These are phyloP conservation scores for Boletus vinaceobasis DNA, from an alignment of 768 basidiomycete species.

Conservation along the genomic window DNA sequence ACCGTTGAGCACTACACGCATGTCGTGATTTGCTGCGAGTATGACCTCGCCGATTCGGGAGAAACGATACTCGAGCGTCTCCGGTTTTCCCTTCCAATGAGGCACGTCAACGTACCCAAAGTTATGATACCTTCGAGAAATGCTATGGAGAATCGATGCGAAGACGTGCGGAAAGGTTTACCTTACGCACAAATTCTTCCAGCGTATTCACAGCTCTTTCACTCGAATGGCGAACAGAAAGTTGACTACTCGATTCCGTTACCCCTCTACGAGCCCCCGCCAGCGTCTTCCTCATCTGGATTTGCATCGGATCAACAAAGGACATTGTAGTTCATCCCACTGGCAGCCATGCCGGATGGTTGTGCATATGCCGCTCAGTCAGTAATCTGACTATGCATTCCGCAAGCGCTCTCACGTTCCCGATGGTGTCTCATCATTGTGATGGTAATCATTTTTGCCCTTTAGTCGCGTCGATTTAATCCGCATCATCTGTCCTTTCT, in stretches of 20 bases:
- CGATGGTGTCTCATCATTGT: slow-evolving; percentile 1
- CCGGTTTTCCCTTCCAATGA: slow-evolving; percentile 46
- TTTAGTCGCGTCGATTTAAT: slow-evolving; percentile 8
- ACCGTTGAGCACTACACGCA: slow-evolving; percentile 51
- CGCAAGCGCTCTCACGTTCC: not conserved
- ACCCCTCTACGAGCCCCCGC: slow-evolving; percentile 56
- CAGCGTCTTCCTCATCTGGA: slow-evolving; percentile 2
- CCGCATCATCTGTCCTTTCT: slow-evolving; percentile 9
- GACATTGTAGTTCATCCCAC: slow-evolving; percentile 1
- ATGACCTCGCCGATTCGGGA: slow-evolving; percentile 42
- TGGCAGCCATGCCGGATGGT: not conserved
- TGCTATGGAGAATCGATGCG: not conserved
- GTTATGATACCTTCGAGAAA: not conserved
- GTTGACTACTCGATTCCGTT: slow-evolving; percentile 62
- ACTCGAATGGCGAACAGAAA: slow-evolving; percentile 69
- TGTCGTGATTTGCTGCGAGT: slow-evolving; percentile 55
- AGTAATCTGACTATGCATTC: not conserved
- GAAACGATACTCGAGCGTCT: slow-evolving; percentile 24
- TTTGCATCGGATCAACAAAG: slow-evolving; percentile 4
- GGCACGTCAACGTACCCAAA: slow-evolving; percentile 45
- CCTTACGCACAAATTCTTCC: slow-evolving; percentile 46
- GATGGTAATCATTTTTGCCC: not conserved
- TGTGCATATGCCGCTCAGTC: not conserved
- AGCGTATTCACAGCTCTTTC: slow-evolving; percentile 75
- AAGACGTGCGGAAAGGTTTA: slow-evolving; percentile 9